Evolutionary conservation across 1,139 yeast species (phyloP).

Genomic region (Zhuliangozyma blackwelliae): DNA sequence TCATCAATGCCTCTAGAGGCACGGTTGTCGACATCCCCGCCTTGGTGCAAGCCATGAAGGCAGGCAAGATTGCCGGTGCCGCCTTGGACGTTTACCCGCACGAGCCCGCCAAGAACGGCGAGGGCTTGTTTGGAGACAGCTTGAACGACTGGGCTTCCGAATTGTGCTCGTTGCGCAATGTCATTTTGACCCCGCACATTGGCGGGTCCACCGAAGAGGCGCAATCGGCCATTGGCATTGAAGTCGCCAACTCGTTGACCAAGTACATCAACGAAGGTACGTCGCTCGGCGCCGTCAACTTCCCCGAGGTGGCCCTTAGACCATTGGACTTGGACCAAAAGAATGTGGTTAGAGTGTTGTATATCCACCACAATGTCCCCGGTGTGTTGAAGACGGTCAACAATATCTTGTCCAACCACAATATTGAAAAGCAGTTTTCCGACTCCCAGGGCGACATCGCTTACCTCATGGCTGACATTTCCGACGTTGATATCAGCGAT

Average conservation of each 20-base stretch:
- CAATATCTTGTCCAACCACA: slow-evolving; percentile 90
- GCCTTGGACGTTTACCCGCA: slow-evolving; percentile 96
- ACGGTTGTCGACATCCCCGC: slow-evolving; percentile 97
- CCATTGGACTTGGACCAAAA: slow-evolving; percentile 85
- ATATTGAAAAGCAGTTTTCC: slow-evolving; percentile 95
- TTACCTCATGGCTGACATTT: slow-evolving; percentile 95
- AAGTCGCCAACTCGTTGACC: slow-evolving; percentile 80
- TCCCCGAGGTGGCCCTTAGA: slow-evolving; percentile 97
- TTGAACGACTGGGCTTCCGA: slow-evolving; percentile 85
- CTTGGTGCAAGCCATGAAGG: slow-evolving; percentile 81
- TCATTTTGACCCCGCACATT: slow-evolving; percentile 93
- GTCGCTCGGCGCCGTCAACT: slow-evolving; percentile 94
- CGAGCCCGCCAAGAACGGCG: slow-evolving; percentile 98
- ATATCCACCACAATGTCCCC: slow-evolving; percentile 96
- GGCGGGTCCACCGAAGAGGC: slow-evolving; percentile 99
- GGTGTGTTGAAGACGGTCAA: slow-evolving; percentile 98
- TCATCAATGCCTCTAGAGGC: slow-evolving; percentile 96
- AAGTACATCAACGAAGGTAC: slow-evolving; percentile 95
- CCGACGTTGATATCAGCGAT: slow-evolving; percentile 77
- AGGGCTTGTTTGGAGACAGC: slow-evolving; percentile 62
- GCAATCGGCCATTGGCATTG: slow-evolving; percentile 95
- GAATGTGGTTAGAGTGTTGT: slow-evolving; percentile 85
- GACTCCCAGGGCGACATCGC: slow-evolving; percentile 97
- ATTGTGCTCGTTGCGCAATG: slow-evolving; percentile 76
- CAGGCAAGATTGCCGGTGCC: slow-evolving; percentile 95